phyloP scores from a whole-genome alignment of 108 stramenopile species.

The Skeletonema marinoi region DNA sequence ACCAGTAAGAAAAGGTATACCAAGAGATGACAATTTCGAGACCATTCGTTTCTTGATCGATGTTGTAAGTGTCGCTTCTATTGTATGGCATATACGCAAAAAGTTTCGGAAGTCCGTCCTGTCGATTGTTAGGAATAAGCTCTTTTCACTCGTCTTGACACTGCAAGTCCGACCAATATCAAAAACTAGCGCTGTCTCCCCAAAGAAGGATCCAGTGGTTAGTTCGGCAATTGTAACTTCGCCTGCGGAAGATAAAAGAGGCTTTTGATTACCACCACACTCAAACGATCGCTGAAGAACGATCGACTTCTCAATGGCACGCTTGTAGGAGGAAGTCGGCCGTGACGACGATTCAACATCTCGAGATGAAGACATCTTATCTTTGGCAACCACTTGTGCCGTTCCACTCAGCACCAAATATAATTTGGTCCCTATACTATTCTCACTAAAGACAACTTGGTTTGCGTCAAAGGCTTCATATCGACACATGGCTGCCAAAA shows the following conservation, averaged over 20 bases:
- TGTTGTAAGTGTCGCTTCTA: constrained; percentile 35
- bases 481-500: constrained; percentile 60
- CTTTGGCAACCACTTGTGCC: constrained; percentile 43
- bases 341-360: neutral
- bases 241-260: constrained; percentile 1
- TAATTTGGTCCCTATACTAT: constrained; percentile 51
- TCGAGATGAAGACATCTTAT: neutral
- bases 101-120: constrained; percentile 54
- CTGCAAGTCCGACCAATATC: constrained; percentile 59
- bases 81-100: constrained; percentile 42
- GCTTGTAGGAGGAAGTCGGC: neutral
- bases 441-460: constrained; percentile 51
- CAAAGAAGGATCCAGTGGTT: constrained; percentile 62
- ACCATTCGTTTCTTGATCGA: constrained; percentile 58
- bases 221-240: constrained; percentile 43
- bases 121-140: constrained; percentile 52
- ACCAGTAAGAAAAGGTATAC: constrained; percentile 55
- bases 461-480: constrained; percentile 53
- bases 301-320: constrained; percentile 20
- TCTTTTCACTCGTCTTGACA: constrained; percentile 48
- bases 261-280: constrained; percentile 26
- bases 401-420: constrained; percentile 57
- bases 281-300: constrained; percentile 45
- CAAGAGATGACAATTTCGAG: constrained; percentile 48
- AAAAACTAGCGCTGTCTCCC: constrained; percentile 64